Base-by-base conservation (phyloP, 164 flowering plant genomes). In the Buxus sempervirens region DNA sequence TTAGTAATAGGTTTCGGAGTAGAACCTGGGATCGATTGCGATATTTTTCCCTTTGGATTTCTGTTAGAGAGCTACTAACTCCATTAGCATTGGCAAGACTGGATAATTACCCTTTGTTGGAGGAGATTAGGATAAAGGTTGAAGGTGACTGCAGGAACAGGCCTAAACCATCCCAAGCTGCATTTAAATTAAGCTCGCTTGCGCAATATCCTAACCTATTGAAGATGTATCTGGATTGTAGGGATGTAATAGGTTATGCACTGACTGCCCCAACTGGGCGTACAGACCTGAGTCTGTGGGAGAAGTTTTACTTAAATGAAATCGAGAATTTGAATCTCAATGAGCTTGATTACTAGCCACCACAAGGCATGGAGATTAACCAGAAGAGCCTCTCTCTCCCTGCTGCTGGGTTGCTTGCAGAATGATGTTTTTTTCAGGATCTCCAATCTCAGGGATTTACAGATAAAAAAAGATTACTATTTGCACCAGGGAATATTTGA, bases 201-300 rank as follows among this genome's bases (percentile, higher is more conserved):
- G 69, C 68, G 0, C 64, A 66, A 0, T 93, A 84, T 62, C 93
- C 91, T 5, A 65, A 18, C 36, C 80, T 96, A 25, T 51, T 74
- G 19, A 96, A 88, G 78, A 85, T 93, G 97, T 77, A 85, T 69
- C 73, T 93, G 58, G 92, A 96, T 64, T 96, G 96, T 64, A 83
- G 93, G 2, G 97, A 88, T 24, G 82, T 81, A 4, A 82, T 81
- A n/a, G 99, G 98, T 0, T 91, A 74, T 67, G 92, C 89, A 0
- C 78, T 90, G 26, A 93, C 98, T 1, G 98, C 98, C 1, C 99
- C 99, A 16, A 76, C 85, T 0, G 98, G 97, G 53, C 87, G 19
- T 16, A 13, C 19, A 5, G 55, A 53, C 38, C n/a, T n/a, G n/a
- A n/a, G n/a, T n/a, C n/a, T n/a, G n/a, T n/a, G n/a, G n/a, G n/a